Conservation (phyloP, 345 rosid species). For the Lepidium aucheri region DNA sequence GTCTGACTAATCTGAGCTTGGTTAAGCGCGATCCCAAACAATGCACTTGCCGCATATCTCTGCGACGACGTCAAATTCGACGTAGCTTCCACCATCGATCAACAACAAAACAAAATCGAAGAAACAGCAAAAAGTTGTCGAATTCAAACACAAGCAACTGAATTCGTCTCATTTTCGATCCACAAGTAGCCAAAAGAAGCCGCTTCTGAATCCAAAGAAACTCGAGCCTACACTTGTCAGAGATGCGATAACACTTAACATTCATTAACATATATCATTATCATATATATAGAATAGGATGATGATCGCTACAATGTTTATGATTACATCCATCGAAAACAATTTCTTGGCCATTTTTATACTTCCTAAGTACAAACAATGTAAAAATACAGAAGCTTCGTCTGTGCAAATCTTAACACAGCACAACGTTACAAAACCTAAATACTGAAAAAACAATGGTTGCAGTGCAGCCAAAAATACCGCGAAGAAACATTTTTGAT, state of each 20-base stretch:
- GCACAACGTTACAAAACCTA: conserved; percentile 13
- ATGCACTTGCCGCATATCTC: conserved; percentile 68
- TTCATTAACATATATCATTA: not conserved
- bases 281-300: not conserved
- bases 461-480: conserved; percentile 19
- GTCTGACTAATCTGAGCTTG: conserved; percentile 40
- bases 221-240: conserved; percentile 11
- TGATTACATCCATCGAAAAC: conserved; percentile 20
- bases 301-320: conserved; percentile 1
- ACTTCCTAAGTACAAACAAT: conserved; percentile 25
- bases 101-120: not conserved
- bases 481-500: conserved; percentile 15
- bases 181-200: not conserved
- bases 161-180: not conserved
- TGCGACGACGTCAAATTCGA: conserved; percentile 65
- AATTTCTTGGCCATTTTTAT: not conserved
- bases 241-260: not conserved
- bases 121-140: not conserved
- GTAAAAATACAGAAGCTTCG: conserved; percentile 18
- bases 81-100: conserved; percentile 18
- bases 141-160: not conserved
- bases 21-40: conserved; percentile 48
- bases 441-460: not conserved
- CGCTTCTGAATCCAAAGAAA: not conserved
- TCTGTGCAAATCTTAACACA: conserved; percentile 23